Evolutionary conservation across 441 rosid species (phyloP).

Genomic region (Brassica balearica): DNA sequence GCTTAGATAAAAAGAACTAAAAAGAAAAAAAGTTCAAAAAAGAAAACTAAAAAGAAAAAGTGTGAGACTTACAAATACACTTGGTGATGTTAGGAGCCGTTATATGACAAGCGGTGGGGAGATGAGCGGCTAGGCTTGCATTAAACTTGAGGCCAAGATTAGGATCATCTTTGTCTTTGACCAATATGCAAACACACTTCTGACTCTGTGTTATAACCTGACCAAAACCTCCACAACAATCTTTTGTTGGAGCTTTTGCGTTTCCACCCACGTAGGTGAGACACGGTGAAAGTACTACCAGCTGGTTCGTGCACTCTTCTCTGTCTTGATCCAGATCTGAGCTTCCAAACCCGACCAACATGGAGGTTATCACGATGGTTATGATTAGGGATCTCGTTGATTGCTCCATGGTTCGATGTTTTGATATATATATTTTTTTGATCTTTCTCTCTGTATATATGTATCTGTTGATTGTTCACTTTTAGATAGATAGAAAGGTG

Average conservation of each 20-base stretch:
- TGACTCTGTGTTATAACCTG: conserved; percentile 64
- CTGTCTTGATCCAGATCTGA: conserved; percentile 65
- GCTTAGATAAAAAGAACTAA: not conserved
- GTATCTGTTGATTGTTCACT: conserved; percentile 19
- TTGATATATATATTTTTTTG: not conserved
- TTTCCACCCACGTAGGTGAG: conserved; percentile 75
- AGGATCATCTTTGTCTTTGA: conserved; percentile 78
- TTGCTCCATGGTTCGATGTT: conserved; percentile 27
- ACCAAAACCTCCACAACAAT: conserved; percentile 77
- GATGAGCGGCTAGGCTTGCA: conserved; percentile 63
- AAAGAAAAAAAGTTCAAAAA: not conserved
- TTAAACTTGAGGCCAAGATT: conserved; percentile 70
- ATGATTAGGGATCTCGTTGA: conserved; percentile 20
- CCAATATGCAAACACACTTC: conserved; percentile 73
- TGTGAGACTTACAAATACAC: conserved; percentile 60
- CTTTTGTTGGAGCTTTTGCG: conserved; percentile 64
- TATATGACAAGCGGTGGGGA: conserved; percentile 64
- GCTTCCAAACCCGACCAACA: conserved; percentile 43
- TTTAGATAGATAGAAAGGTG: conserved; percentile 17
- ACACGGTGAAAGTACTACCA: conserved; percentile 63
- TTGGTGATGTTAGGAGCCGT: conserved; percentile 56
- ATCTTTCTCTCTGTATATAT: not conserved
- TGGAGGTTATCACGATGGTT: conserved; percentile 27
- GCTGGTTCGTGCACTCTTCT: conserved; percentile 63
- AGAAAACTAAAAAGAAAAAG: not conserved